These are phyloP conservation scores for Solanum etuberosum DNA, from an alignment of 257 asterid species.

Conservation along the genomic window DNA sequence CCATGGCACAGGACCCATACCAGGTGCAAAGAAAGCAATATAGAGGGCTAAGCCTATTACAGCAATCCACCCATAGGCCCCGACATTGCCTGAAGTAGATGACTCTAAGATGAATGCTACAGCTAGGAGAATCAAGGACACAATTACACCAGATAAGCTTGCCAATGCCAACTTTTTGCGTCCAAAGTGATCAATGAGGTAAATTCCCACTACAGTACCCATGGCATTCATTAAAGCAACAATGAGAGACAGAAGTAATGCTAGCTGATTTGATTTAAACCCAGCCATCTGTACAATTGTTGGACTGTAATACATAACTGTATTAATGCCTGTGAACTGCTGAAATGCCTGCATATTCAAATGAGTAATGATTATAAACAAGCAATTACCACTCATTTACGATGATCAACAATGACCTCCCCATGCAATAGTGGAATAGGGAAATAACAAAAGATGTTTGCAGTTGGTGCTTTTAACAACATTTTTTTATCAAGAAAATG, in stretches of 20 bases:
- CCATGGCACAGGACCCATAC: conserved; percentile 98
- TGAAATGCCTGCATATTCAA: conserved; percentile 73
- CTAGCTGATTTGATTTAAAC: conserved; percentile 63
- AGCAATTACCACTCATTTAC: not conserved
- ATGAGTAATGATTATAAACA: not conserved
- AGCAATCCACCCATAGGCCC: conserved; percentile 70
- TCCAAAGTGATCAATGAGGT: conserved; percentile 70
- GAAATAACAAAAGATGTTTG: not conserved
- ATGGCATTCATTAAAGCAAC: conserved; percentile 65
- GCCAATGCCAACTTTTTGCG: conserved; percentile 67
- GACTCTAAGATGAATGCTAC: conserved; percentile 44
- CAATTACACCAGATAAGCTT: conserved; percentile 69
- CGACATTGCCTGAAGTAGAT: conserved; percentile 8
- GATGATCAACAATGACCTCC: not conserved
- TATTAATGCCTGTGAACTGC: conserved; percentile 87
- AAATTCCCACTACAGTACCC: conserved; percentile 77
- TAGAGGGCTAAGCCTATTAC: conserved; percentile 66
- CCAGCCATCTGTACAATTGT: conserved; percentile 97
- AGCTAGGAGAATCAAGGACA: conserved; percentile 54
- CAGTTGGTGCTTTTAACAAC: not conserved
- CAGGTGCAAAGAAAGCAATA: conserved; percentile 73
- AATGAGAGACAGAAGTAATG: conserved; percentile 71
- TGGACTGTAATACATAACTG: conserved; percentile 94
- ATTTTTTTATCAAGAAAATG: too few species aligned
- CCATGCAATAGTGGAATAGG: not conserved